A percentile compares a stretch with the other conserved stretches of the same genome.
These are phyloP conservation scores for Scheffersomyces amazonensis DNA, from an alignment of 805 yeast species.

Conservation along the genomic window DNA sequence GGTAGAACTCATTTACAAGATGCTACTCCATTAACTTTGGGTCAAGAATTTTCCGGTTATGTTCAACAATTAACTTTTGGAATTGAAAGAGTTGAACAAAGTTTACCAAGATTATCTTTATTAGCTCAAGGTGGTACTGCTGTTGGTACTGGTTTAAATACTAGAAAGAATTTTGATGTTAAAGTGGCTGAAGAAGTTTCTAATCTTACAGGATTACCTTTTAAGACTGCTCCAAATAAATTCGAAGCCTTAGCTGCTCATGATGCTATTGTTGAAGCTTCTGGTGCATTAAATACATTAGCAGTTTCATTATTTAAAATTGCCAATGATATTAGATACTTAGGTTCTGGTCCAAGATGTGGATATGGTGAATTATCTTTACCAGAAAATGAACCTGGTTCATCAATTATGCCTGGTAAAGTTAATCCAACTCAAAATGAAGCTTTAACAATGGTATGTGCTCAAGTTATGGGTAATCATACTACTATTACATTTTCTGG, in stretches of 20 bases:
- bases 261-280: conserved; percentile 39
- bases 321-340: conserved; percentile 38
- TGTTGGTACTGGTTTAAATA: conserved; percentile 40
- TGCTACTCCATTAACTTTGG: conserved; percentile 39
- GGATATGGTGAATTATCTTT: conserved; percentile 39
- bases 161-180: conserved; percentile 35
- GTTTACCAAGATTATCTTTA: conserved; percentile 29
- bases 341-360: conserved; percentile 40
- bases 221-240: conserved; percentile 38
- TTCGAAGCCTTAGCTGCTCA: conserved; percentile 41
- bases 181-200: conserved; percentile 32
- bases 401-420: conserved; percentile 42
- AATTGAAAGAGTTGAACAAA: conserved; percentile 28
- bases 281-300: conserved; percentile 37
- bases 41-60: conserved; percentile 39
- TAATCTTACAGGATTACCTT: conserved; percentile 28
- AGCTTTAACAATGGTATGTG: conserved; percentile 40
- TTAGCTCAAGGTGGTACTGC: conserved; percentile 43
- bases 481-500: conserved; percentile 37
- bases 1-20: conserved; percentile 42
- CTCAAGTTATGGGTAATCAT: conserved; percentile 39
- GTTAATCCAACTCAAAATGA: conserved; percentile 41
- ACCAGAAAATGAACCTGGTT: conserved; percentile 41
- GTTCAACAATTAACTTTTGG: conserved; percentile 36
- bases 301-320: conserved; percentile 37